Evolutionary conservation across 2,329 filamentous ascomycete species (phyloP), one percentile per base, ranked within the genome.

Genomic region (Claviceps paspali): DNA sequence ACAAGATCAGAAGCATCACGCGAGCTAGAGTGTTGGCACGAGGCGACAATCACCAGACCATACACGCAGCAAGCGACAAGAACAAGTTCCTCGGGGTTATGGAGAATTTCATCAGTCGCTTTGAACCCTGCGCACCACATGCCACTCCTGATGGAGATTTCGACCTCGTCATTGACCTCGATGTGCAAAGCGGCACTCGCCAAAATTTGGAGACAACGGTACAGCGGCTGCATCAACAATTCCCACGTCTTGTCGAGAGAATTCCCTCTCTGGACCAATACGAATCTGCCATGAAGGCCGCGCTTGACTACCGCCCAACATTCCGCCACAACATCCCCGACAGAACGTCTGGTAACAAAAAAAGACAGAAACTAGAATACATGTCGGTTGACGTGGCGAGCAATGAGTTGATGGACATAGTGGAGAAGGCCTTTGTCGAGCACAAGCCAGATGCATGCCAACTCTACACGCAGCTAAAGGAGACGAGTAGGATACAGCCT

Each of bases 1-100:
- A 82, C 35, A 65, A 73, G 23, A 83, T 96, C 43, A 73, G 82
- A 31, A 64, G 73, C 39, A 67, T 88, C 19, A 93, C 86, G 1
- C 78, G 75, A 40, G 70, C 78, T 44, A 78, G 91, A 35, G 84
- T 98, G 1, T 63, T 95, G 15, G 70, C 75, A 5, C 80, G 91
- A 17, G 91, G 91, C 11, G 86, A 98, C 56, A 96, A 96, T 51
- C 91, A 98, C 56, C 91, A 98, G 60, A 98, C 91, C 1, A 96
- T 98, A 41, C 86, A 91, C 51, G 87, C 88, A 9, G 80, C 74
- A 32, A 80, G 82, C 39, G 73, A 80, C 31, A 60, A 67, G 33
- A 62, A 68, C 14, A 88, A 94, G 55, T 83, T 91, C 38, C 66
- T 91, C 33, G 73, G 75, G 5, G 93, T 98, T 48, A 96, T 98